A percentile compares a stretch with the other conserved stretches of the same genome.
These are phyloP conservation scores for Alternaria infectoria DNA, from an alignment of 2,329 filamentous ascomycete genomes.

Conservation along the genomic window DNA sequence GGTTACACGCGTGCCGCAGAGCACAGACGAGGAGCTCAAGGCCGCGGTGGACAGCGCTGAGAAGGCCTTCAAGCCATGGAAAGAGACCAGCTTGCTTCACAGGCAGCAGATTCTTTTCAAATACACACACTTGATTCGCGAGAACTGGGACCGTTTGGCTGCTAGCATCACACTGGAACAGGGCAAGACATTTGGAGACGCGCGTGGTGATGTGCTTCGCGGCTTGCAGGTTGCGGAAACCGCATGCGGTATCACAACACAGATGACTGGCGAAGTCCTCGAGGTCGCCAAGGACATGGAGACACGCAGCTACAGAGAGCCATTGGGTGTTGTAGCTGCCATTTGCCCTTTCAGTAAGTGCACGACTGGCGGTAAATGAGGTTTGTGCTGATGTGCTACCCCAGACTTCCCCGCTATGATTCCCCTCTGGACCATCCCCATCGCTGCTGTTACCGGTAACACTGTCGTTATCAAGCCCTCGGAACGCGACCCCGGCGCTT, in stretches of 20 bases:
- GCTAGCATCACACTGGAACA: slow-evolving; percentile 87
- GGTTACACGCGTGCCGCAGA: slow-evolving; percentile 82
- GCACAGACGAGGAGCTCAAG: slow-evolving; percentile 77
- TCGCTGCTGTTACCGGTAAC: slow-evolving; percentile 84
- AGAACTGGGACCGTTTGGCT: slow-evolving; percentile 84
- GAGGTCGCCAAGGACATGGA: slow-evolving; percentile 92
- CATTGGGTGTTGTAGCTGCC: slow-evolving; percentile 78
- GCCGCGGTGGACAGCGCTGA: slow-evolving; percentile 77
- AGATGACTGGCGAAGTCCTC: slow-evolving; percentile 81
- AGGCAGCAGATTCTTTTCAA: slow-evolving; percentile 89
- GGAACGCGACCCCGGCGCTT: slow-evolving; percentile 81
- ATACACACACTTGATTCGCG: slow-evolving; percentile 77
- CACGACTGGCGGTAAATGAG: not conserved
- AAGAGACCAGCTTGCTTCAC: slow-evolving; percentile 71
- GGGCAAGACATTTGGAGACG: slow-evolving; percentile 86
- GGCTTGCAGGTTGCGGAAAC: slow-evolving; percentile 86
- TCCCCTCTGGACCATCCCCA: slow-evolving; percentile 87
- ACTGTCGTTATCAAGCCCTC: slow-evolving; percentile 85
- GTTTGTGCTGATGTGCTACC: slow-evolving; percentile 27
- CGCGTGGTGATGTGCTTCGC: slow-evolving; percentile 79
- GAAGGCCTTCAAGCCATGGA: slow-evolving; percentile 78
- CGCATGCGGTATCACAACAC: slow-evolving; percentile 78
- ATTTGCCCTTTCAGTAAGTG: slow-evolving; percentile 84
- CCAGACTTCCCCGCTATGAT: slow-evolving; percentile 91
- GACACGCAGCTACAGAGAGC: slow-evolving; percentile 81